Evolutionary conservation across 2,329 filamentous ascomycete species (phyloP).

Genomic region (Trichoderma arundinaceum): DNA sequence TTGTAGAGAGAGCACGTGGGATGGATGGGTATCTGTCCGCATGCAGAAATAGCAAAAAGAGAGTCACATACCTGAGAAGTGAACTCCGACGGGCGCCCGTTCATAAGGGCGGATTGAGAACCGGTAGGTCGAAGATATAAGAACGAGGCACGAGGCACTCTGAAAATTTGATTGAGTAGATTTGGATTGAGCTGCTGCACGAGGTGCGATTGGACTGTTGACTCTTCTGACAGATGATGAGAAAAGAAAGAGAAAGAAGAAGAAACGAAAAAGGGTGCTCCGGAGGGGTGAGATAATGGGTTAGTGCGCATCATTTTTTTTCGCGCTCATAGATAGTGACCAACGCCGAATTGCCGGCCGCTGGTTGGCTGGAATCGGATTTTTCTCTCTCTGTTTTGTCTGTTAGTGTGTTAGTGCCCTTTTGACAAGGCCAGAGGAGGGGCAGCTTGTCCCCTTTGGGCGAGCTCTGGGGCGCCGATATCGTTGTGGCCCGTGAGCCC

Average conservation of each 20-base stretch:
- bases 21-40: too few relatives aligned
- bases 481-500: conserved; percentile 24
- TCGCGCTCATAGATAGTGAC: conserved; percentile 1
- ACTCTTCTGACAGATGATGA: conserved; percentile 30
- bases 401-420: not conserved
- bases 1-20: conserved; percentile 5
- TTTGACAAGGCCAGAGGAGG: not conserved
- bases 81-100: conserved; percentile 82
- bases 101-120: conserved; percentile 73
- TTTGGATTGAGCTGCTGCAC: conserved; percentile 4
- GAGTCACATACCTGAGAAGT: conserved; percentile 74
- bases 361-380: conserved; percentile 3
- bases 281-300: conserved; percentile 16
- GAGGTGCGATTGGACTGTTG: conserved; percentile 16
- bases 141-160: conserved; percentile 34
- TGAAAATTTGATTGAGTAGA: not conserved
- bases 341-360: conserved; percentile 19
- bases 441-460: conserved; percentile 20
- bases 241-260: not conserved
- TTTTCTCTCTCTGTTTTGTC: not conserved
- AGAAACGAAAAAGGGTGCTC: conserved; percentile 31
- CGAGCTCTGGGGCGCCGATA: conserved; percentile 28
- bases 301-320: conserved; percentile 18
- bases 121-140: conserved; percentile 36
- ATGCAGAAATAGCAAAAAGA: conserved; percentile 5